Base-by-base conservation (phyloP, 345 rosid species). In the Salix brachista region DNA sequence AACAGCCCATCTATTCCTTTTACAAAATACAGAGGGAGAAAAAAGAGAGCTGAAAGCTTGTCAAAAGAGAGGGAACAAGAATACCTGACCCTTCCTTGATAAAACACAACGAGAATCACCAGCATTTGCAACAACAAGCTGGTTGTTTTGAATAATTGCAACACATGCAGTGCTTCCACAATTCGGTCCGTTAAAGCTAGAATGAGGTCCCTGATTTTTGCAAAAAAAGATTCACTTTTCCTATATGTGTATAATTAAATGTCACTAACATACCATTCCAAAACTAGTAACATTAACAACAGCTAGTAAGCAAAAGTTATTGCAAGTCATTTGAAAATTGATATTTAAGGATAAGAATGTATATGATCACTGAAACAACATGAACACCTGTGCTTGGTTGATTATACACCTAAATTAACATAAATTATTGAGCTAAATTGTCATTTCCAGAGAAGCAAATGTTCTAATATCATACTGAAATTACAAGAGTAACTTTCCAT, bases 31-130 rank as follows among this genome's bases (percentile, higher is more conserved):
- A 28, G 32, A 62, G 32, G 34, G 26, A 65, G n/a, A 69, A 14
- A 16, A 76, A 36, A n/a, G 21, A 4, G 26, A 79, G 28, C 64
- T n/a, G 64, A 46, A 74, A 60, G 39, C 21, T 39, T 28, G 42
- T 14, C 30, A 78, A 28, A 44, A 18, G n/a, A 54, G 42, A 36
- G n/a, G 44, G 26, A 50, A 81, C 6, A 32, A 76, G 71, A 71
- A 69, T 90, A 95, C 99, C 97, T 88, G 98, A 76, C 93, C 90
- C 85, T 90, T 92, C 83, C 94, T 88, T 75, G 97, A 94, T 81
- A 94, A 86, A 65, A 94, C 96, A 71, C 98, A 92, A 21, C 97
- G 96, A 71, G 98, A 94, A 85, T 94, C 98, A 67, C 98, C 98
- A 32, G 98, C 98, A 86, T 94, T 94, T 75, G 98, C 98, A 77